phyloP scores from a whole-genome alignment of 2,329 filamentous ascomycete genomes.

The Penicillium sp. region DNA sequence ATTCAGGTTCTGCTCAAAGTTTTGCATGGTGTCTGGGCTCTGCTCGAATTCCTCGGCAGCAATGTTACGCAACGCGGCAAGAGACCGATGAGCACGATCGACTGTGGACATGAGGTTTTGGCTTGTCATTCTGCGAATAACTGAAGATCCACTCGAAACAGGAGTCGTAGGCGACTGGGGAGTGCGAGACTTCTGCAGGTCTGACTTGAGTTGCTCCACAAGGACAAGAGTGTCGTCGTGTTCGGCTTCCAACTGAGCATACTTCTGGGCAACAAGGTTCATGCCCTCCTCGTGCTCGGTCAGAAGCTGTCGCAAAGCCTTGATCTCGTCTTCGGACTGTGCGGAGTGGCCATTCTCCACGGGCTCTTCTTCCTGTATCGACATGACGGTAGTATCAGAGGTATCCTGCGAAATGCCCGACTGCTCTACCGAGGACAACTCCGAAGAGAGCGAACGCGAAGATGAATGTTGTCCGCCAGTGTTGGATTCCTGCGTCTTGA shows the following conservation, averaged over 20 bases:
- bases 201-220: constrained; percentile 85
- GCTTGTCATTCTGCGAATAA: constrained; percentile 89
- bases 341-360: constrained; percentile 28
- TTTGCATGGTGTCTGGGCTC: constrained; percentile 80
- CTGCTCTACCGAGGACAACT: constrained; percentile 82
- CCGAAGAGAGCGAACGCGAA: constrained; percentile 88
- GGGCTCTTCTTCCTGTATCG: constrained; percentile 21
- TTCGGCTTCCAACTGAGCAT: constrained; percentile 75
- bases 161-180: constrained; percentile 52
- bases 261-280: constrained; percentile 68
- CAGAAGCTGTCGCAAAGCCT: constrained; percentile 66
- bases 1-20: constrained; percentile 87
- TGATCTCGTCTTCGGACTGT: constrained; percentile 61
- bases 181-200: constrained; percentile 73
- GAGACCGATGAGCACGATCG: constrained; percentile 86
- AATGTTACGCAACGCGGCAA: constrained; percentile 83
- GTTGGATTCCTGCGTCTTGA: constrained; percentile 67
- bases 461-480: constrained; percentile 67
- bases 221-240: constrained; percentile 79
- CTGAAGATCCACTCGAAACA: constrained; percentile 48
- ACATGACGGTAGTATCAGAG: constrained; percentile 54
- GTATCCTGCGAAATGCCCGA: constrained; percentile 63
- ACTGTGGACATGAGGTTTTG: constrained; percentile 75
- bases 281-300: constrained; percentile 74
- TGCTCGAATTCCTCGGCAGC: constrained; percentile 80